A percentile compares a stretch with the other conserved stretches of the same genome.
phyloP scores from a whole-genome alignment of 2,329 filamentous ascomycete species.

The Microcyclosporella mali region DNA sequence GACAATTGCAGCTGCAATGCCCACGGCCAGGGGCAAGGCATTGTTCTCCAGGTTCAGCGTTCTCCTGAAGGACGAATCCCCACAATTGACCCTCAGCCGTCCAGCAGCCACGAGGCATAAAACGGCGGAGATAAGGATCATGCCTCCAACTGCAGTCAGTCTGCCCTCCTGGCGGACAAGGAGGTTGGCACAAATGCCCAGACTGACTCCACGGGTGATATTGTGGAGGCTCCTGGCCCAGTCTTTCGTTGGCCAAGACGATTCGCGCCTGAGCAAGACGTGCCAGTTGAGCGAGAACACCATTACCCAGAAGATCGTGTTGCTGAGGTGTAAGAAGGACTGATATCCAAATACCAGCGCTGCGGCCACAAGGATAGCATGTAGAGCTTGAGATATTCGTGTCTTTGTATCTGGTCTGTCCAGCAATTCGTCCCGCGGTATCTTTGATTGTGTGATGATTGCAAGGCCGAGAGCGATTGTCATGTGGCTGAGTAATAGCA shows the following conservation, averaged over 20 bases:
- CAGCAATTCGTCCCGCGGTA: background rate
- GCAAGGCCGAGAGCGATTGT: conserved; percentile 1
- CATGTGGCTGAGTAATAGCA: conserved; percentile 8
- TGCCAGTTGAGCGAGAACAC: conserved; percentile 8
- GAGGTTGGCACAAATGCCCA: conserved; percentile 5
- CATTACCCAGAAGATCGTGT: conserved; percentile 9
- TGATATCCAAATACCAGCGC: conserved; percentile 11
- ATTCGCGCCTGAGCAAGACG: background rate
- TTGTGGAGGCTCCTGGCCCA: background rate
- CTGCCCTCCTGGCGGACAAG: conserved; percentile 9
- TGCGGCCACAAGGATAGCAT: conserved; percentile 2
- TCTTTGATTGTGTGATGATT: background rate
- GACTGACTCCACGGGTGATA: conserved; percentile 2
- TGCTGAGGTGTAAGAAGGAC: conserved; percentile 8
- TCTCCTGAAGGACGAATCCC: background rate
- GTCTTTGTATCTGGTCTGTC: background rate
- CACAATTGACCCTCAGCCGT: background rate
- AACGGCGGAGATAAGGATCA: conserved; percentile 2
- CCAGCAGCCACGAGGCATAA: background rate
- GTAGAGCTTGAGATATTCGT: background rate
- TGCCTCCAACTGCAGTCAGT: conserved; percentile 3
- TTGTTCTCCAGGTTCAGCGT: background rate
- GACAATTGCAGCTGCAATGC: background rate
- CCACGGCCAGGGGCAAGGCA: background rate
- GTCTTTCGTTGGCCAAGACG: background rate